Evolutionary conservation across 1,284 basidiomycete species (phyloP).

Genomic region (Leccinum angustisporum): DNA sequence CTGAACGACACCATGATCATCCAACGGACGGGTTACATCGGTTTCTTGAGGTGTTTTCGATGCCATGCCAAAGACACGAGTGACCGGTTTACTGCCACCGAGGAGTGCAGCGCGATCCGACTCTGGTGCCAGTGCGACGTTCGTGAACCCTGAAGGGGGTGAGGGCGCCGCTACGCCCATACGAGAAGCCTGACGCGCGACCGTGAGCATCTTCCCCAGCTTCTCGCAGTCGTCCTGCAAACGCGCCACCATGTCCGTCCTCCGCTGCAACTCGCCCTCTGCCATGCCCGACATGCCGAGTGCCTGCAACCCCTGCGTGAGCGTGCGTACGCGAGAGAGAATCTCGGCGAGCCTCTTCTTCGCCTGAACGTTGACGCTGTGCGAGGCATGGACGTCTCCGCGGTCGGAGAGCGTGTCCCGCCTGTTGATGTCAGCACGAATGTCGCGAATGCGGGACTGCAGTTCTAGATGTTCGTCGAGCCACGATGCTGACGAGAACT

Average conservation of each 20-base stretch:
- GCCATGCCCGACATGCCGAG: constrained; percentile 70
- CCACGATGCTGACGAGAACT: constrained; percentile 79
- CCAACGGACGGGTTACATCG: constrained; percentile 81
- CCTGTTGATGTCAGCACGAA: constrained; percentile 83
- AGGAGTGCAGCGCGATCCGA: constrained; percentile 68
- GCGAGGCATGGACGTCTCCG: constrained; percentile 73
- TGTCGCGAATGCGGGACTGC: constrained; percentile 71
- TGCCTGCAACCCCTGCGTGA: constrained; percentile 70
- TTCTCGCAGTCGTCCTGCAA: constrained; percentile 86
- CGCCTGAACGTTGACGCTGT: constrained; percentile 78
- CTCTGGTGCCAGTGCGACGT: constrained; percentile 46
- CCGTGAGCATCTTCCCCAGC: constrained; percentile 73
- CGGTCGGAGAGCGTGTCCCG: constrained; percentile 80
- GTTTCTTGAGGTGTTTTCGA: constrained; percentile 72
- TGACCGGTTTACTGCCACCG: constrained; percentile 46
- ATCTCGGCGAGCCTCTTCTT: constrained; percentile 81
- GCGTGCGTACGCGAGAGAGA: constrained; percentile 63
- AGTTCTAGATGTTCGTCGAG: constrained; percentile 81
- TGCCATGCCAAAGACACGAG: constrained; percentile 78
- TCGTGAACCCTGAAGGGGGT: constrained; percentile 23
- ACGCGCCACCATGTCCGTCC: constrained; percentile 80
- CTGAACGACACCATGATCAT: constrained; percentile 77
- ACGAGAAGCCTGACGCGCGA: constrained; percentile 58
- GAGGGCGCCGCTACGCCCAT: constrained; percentile 26
- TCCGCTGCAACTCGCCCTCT: constrained; percentile 80